Evolutionary conservation across 352 stramenopile genomes (phyloP).

Genomic region (Phytophthora lateralis): DNA sequence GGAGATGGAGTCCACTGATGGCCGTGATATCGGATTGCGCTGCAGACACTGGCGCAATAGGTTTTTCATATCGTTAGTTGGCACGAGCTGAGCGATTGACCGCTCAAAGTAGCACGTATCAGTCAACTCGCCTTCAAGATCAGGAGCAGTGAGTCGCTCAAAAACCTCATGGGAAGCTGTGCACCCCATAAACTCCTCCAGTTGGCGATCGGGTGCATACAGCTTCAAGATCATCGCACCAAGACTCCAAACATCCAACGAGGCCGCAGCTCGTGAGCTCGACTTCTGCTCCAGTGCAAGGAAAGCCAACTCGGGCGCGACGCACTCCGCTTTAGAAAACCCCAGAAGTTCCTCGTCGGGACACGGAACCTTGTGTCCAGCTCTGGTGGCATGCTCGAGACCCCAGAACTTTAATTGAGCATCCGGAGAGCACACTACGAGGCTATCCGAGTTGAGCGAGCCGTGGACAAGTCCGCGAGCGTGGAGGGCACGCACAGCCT

Average conservation of each 20-base stretch:
- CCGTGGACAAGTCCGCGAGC: slow-evolving; percentile 58
- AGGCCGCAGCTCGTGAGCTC: slow-evolving; percentile 30
- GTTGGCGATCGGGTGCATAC: slow-evolving; percentile 44
- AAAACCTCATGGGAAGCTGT: slow-evolving; percentile 38
- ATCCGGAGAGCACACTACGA: slow-evolving; percentile 46
- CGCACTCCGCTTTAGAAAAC: slow-evolving; percentile 35
- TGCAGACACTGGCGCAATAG: slow-evolving; percentile 52
- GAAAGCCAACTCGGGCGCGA: slow-evolving; percentile 55
- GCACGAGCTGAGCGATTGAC: slow-evolving; percentile 56
- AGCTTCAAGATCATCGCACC: slow-evolving; percentile 64
- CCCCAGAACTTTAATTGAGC: slow-evolving; percentile 50
- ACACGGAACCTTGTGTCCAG: slow-evolving; percentile 20
- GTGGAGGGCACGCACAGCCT: slow-evolving; percentile 53
- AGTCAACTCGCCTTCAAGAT: slow-evolving; percentile 11
- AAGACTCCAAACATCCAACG: slow-evolving; percentile 68
- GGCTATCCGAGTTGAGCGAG: slow-evolving; percentile 44
- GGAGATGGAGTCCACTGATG: slow-evolving; percentile 43
- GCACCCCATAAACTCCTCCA: slow-evolving; percentile 60
- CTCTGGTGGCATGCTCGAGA: slow-evolving; percentile 50
- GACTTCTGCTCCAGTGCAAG: slow-evolving; percentile 34
- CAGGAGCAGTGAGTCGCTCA: slow-evolving; percentile 27
- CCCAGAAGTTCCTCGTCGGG: slow-evolving; percentile 19
- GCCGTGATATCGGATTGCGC: slow-evolving; percentile 38
- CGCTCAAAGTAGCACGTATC: slow-evolving; percentile 47
- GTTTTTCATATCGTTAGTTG: slow-evolving; percentile 49